Evolutionary conservation across 345 rosid genomes (phyloP).

Genomic region (Moringa oleifera): DNA sequence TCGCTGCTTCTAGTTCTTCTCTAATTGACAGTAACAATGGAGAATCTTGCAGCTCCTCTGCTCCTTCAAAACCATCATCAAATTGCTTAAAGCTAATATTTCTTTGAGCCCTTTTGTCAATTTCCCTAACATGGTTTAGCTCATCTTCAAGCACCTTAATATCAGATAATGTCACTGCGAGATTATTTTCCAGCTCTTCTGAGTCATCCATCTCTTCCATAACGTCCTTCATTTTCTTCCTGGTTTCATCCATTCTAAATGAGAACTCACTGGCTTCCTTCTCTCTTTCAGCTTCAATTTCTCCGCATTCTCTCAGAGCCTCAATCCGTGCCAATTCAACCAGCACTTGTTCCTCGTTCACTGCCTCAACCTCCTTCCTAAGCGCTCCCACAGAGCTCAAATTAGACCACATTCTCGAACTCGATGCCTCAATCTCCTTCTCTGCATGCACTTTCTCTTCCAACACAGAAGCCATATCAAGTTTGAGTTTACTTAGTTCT

Average conservation of each 20-base stretch:
- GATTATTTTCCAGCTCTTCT: slow-evolving; percentile 45
- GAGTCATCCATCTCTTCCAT: slow-evolving; percentile 43
- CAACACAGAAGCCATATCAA: slow-evolving; percentile 54
- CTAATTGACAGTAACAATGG: slow-evolving; percentile 34
- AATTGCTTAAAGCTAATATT: slow-evolving; percentile 26
- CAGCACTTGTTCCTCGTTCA: slow-evolving; percentile 70
- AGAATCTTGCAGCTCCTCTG: slow-evolving; percentile 19
- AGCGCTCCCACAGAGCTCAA: slow-evolving; percentile 34
- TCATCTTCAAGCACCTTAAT: slow-evolving; percentile 51
- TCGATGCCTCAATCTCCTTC: slow-evolving; percentile 36
- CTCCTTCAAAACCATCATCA: slow-evolving; percentile 12
- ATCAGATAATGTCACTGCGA: slow-evolving; percentile 52
- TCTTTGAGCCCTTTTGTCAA: slow-evolving; percentile 36
- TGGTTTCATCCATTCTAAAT: slow-evolving; percentile 24
- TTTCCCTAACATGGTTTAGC: slow-evolving; percentile 40
- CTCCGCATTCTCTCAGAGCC: slow-evolving; percentile 62
- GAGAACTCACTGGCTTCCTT: slow-evolving; percentile 36
- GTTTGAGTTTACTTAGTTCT: slow-evolving; percentile 69
- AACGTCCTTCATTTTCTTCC: slow-evolving; percentile 29
- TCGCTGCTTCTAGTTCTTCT: slow-evolving; percentile 55
- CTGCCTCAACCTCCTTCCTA: slow-evolving; percentile 60
- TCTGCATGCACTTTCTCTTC: slow-evolving; percentile 53
- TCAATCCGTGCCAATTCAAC: slow-evolving; percentile 78
- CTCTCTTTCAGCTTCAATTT: slow-evolving; percentile 43
- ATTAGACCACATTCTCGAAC: slow-evolving; percentile 23